A percentile compares a stretch with the other conserved stretches of the same genome.
Conservation (phyloP, 2,329 filamentous ascomycete genomes). For the Teratosphaeria zuluensis region DNA sequence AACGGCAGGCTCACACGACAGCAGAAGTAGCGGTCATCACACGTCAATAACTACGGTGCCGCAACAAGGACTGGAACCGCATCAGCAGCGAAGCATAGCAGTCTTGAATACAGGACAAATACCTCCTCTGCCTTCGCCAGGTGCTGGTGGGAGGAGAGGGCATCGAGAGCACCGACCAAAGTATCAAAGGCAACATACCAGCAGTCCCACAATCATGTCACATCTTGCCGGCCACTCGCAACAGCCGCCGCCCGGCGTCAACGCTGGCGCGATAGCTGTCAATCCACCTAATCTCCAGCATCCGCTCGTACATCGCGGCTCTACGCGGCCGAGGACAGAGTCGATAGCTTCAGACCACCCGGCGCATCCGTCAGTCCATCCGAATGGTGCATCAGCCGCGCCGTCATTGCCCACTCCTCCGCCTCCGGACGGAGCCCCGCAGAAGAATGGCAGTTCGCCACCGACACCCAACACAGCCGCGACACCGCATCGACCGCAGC, state of each 20-base stretch:
- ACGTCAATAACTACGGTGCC: constrained; percentile 1
- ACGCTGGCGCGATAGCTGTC: constrained; percentile 1
- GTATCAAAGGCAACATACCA: constrained; percentile 62
- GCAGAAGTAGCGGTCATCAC: constrained; percentile 12
- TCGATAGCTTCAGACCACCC: constrained; percentile 31
- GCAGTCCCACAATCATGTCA: constrained; percentile 63
- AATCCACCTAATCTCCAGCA: neutral
- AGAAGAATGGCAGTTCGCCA: constrained; percentile 18
- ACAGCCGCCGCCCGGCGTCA: neutral
- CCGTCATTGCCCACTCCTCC: constrained; percentile 37
- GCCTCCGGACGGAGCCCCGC: constrained; percentile 26
- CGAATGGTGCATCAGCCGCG: constrained; percentile 1
- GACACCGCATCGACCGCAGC: constrained; percentile 6
- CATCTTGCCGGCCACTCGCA: constrained; percentile 27
- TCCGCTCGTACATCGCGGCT: constrained; percentile 23
- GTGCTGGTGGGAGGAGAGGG: constrained; percentile 44
- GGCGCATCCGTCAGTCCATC: constrained; percentile 40
- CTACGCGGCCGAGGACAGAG: neutral
- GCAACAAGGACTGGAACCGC: constrained; percentile 27
- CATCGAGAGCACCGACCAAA: constrained; percentile 39
- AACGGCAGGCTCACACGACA: constrained; percentile 27
- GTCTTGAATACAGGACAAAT: constrained; percentile 73
- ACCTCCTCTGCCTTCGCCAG: constrained; percentile 72
- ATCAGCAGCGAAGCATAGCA: constrained; percentile 59
- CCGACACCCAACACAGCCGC: constrained; percentile 19